Conservation (phyloP, 306 rosid species). For the Ziziphus jujuba region DNA sequence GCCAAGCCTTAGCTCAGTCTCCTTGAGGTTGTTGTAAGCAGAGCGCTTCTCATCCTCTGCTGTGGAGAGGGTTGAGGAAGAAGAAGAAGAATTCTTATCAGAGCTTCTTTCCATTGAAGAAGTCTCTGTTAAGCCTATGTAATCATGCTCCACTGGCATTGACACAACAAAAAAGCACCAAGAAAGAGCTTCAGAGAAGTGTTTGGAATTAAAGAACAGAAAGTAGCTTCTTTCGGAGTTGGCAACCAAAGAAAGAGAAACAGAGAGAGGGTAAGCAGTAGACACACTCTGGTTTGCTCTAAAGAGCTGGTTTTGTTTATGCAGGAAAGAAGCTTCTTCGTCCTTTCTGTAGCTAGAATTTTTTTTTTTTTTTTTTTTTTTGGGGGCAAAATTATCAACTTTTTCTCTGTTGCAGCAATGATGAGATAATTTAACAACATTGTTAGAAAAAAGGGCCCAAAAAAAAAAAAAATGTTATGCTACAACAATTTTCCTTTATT, state of each 20-base stretch:
- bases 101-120: slow-evolving; percentile 62
- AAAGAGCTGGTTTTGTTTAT: slow-evolving; percentile 43
- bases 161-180: slow-evolving; percentile 47
- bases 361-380: slow-evolving; percentile 10
- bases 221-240: background rate
- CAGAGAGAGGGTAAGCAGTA: slow-evolving; percentile 2
- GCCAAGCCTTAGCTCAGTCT: slow-evolving; percentile 93
- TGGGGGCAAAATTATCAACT: background rate
- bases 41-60: slow-evolving; percentile 47
- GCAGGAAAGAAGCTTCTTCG: slow-evolving; percentile 57
- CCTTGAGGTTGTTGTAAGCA: slow-evolving; percentile 66
- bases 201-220: background rate
- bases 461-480: too few species aligned
- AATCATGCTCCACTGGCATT: slow-evolving; percentile 66
- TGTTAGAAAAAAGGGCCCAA: too few species aligned
- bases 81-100: slow-evolving; percentile 46
- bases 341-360: slow-evolving; percentile 38
- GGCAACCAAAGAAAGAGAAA: background rate
- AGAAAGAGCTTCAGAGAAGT: background rate
- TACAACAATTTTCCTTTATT: too few species aligned
- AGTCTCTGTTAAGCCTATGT: slow-evolving; percentile 71
- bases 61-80: slow-evolving; percentile 39
- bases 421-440: background rate
- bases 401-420: slow-evolving; percentile 6
- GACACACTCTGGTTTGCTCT: slow-evolving; percentile 12